Conservation (phyloP, 192 early-diverging fungal genomes). For the Entomortierella chlamydospora region DNA sequence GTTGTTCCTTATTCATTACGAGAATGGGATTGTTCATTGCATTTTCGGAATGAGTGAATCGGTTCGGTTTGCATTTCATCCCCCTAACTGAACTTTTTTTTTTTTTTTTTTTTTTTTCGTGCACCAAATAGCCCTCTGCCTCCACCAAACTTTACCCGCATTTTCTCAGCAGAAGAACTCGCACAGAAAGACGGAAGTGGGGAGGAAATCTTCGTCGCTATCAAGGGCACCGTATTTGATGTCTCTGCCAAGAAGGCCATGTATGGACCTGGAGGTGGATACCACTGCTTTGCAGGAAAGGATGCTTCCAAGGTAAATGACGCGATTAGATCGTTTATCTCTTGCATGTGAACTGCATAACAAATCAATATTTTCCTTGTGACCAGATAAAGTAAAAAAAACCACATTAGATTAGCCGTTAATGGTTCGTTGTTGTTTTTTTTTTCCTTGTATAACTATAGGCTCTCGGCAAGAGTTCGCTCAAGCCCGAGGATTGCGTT, state of each 20-base stretch:
- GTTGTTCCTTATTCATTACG: no score
- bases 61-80: not conserved
- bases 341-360: no score
- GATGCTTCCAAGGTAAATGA: constrained; percentile 75
- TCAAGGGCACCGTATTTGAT: constrained; percentile 88
- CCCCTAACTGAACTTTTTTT: not conserved
- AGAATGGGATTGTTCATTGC: no score
- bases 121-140: constrained; percentile 45
- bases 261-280: constrained; percentile 77
- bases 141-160: constrained; percentile 26
- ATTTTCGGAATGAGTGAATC: no score
- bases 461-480: constrained; percentile 75
- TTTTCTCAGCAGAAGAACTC: constrained; percentile 28
- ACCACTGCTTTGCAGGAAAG: constrained; percentile 84
- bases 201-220: constrained; percentile 79
- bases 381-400: no score
- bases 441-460: constrained; percentile 7
- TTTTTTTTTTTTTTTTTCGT: constrained; percentile 1
- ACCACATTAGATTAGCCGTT: no score
- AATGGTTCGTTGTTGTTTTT: no score
- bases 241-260: constrained; percentile 70
- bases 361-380: no score
- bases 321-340: not conserved
- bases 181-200: constrained; percentile 70
- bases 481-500: constrained; percentile 77